Evolutionary conservation across 768 basidiomycete genomes (phyloP).

Genomic region (Paxillus rubicundulus): DNA sequence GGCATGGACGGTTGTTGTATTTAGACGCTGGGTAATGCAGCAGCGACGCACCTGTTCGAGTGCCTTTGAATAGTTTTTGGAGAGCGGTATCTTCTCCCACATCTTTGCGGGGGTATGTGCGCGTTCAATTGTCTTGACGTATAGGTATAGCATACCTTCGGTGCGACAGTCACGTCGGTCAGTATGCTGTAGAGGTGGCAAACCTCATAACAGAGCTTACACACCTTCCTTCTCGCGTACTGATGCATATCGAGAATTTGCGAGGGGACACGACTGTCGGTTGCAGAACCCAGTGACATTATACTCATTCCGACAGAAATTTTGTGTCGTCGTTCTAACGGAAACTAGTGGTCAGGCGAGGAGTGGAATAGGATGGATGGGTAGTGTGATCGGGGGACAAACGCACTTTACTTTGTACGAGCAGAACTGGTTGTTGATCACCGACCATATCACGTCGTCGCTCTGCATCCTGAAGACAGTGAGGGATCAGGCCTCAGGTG

Average conservation of each 20-base stretch:
- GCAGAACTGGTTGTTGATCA: constrained; percentile 93
- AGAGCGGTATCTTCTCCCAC: constrained; percentile 96
- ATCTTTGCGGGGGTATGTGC: constrained; percentile 94
- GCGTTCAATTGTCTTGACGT: constrained; percentile 96
- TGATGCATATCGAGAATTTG: constrained; percentile 97
- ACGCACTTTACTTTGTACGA: constrained; percentile 99
- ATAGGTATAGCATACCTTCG: constrained; percentile 83
- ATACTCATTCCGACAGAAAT: constrained; percentile 98
- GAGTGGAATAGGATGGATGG: not conserved
- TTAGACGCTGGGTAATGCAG: not conserved
- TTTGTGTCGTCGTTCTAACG: constrained; percentile 85
- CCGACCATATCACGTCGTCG: constrained; percentile 99
- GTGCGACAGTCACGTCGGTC: not conserved
- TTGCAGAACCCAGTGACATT: constrained; percentile 96
- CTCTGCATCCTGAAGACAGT: constrained; percentile 59
- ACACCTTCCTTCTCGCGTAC: constrained; percentile 92
- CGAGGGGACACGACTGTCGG: constrained; percentile 94
- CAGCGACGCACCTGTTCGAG: constrained; percentile 74
- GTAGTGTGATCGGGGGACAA: not conserved
- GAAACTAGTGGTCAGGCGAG: constrained; percentile 7
- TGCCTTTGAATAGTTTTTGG: constrained; percentile 93
- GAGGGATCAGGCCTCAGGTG: not conserved
- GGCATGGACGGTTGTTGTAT: not conserved
- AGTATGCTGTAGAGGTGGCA: not conserved
- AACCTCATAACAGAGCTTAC: constrained; percentile 4